Percentiles rank a stretch among this genome's conserved stretches.
Conservation (phyloP, 2,329 filamentous ascomycete species). For the Metarhizium guizhouense region DNA sequence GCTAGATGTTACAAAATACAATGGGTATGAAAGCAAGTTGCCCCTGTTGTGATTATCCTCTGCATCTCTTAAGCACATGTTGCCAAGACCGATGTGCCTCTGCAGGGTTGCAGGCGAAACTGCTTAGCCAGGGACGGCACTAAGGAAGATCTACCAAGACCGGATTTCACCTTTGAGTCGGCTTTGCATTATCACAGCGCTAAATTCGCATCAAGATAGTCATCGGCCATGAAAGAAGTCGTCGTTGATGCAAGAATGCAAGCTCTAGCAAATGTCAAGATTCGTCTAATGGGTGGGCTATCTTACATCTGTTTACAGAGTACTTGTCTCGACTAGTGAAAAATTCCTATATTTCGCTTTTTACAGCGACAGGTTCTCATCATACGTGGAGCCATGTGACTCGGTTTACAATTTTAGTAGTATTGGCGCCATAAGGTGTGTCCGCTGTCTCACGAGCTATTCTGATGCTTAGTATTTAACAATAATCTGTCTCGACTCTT, state of each 20-base stretch:
- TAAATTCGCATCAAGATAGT: not conserved
- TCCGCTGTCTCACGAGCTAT: not conserved
- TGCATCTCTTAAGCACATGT: not conserved
- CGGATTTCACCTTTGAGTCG: too few species aligned
- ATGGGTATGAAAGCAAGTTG: not conserved
- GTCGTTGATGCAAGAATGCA: not conserved
- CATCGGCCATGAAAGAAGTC: not conserved
- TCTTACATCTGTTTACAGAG: not conserved
- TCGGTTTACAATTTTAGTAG: not conserved
- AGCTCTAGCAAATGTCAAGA: not conserved
- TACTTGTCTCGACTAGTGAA: not conserved
- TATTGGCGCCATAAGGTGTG: not conserved
- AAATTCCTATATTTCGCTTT: not conserved
- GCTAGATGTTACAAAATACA: not conserved
- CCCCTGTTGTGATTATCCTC: not conserved
- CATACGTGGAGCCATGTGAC: not conserved
- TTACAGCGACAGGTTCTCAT: not conserved
- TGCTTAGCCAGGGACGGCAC: too few species aligned
- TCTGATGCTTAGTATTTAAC: not conserved
- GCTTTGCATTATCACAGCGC: too few species aligned
- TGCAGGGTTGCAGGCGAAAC: too few species aligned
- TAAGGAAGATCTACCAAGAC: too few species aligned
- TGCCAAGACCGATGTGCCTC: too few species aligned
- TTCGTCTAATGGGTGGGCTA: not conserved
- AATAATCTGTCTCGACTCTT: not conserved